Conservation (phyloP, 1,284 basidiomycete species). For the Naganishia albida region DNA sequence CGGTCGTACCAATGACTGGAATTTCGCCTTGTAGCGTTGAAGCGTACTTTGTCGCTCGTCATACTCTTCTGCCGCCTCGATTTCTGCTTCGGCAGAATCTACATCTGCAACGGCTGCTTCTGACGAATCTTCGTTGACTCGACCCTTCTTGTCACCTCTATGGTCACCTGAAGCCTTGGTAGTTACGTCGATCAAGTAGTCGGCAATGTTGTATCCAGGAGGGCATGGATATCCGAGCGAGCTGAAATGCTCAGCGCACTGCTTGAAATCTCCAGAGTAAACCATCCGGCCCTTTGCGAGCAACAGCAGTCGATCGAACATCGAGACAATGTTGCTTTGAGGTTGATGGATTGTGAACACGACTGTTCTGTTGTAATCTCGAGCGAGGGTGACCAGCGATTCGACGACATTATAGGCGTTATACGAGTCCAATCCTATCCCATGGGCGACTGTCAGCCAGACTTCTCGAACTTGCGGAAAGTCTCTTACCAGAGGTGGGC, state of each 20-base stretch:
- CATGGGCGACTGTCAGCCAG: conserved; percentile 1
- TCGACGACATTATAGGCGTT: conserved; percentile 95
- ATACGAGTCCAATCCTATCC: conserved; percentile 81
- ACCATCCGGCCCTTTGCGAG: conserved; percentile 80
- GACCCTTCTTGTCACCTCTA: conserved; percentile 52
- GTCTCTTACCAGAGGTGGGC: conserved; percentile 78
- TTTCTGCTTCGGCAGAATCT: conserved; percentile 19
- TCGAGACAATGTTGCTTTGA: conserved; percentile 91
- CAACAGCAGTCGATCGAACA: conserved; percentile 89
- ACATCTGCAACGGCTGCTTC: conserved; percentile 19
- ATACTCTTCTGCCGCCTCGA: conserved; percentile 12
- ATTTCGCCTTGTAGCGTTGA: background rate
- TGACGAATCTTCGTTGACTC: conserved; percentile 27
- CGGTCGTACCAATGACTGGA: conserved; percentile 17
- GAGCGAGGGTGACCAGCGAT: conserved; percentile 78
- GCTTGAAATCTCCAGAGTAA: conserved; percentile 73
- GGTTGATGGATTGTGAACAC: conserved; percentile 98
- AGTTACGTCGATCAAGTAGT: conserved; percentile 89
- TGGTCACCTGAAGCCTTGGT: conserved; percentile 64
- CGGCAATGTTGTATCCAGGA: conserved; percentile 94
- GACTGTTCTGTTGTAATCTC: conserved; percentile 89
- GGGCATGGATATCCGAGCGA: conserved; percentile 81
- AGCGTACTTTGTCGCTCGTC: conserved; percentile 5
- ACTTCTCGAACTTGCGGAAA: background rate
- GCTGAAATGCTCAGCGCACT: conserved; percentile 78